These are phyloP conservation scores for Scedosporium dehoogii DNA, from an alignment of 2,329 filamentous ascomycete species.

Conservation along the genomic window DNA sequence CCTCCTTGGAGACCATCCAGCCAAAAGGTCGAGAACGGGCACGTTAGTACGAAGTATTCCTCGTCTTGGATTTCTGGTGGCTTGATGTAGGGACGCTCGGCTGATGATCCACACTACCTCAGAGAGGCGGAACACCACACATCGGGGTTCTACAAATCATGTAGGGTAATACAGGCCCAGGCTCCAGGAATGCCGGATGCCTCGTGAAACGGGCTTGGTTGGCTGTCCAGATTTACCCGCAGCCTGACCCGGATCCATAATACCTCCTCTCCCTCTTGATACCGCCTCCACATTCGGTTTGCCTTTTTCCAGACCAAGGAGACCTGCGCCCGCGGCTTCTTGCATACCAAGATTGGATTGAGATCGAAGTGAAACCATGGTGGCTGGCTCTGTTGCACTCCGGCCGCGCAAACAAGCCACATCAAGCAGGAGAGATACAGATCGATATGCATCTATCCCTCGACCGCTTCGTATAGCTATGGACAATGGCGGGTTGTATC, in stretches of 20 bases:
- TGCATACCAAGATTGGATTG: background rate
- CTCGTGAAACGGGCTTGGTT: background rate
- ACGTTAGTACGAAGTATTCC: background rate
- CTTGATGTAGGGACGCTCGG: background rate
- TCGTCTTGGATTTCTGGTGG: background rate
- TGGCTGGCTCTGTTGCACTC: background rate
- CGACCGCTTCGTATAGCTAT: background rate
- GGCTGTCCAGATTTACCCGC: background rate
- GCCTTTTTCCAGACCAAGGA: background rate
- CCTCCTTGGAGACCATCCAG: no score
- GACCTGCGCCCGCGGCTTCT: background rate
- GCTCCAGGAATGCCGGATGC: background rate
- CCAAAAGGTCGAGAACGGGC: no score
- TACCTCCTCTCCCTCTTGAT: background rate
- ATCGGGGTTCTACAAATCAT: background rate
- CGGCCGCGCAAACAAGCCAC: background rate
- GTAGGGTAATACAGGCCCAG: background rate
- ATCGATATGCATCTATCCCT: background rate
- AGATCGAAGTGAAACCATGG: background rate
- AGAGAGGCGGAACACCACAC: background rate
- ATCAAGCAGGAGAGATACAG: background rate
- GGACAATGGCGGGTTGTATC: background rate
- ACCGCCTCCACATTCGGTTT: background rate
- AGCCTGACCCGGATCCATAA: background rate
- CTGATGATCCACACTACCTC: background rate